Percentiles rank a stretch among this genome's conserved stretches.
These are phyloP conservation scores for Xylaria arbuscula DNA, from an alignment of 2,329 filamentous ascomycete species.

Conservation along the genomic window DNA sequence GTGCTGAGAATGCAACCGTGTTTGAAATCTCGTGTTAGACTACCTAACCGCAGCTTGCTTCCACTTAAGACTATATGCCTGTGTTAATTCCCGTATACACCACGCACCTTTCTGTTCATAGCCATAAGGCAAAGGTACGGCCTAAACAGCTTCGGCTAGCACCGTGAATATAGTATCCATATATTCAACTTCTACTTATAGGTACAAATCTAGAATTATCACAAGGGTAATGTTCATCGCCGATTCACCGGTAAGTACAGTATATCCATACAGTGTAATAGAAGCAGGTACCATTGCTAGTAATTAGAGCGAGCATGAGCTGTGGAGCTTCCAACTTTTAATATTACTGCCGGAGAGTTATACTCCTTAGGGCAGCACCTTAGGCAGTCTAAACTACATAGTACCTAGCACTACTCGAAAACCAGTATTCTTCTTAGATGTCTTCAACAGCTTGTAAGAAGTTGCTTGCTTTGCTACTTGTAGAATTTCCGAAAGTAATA, in stretches of 20 bases:
- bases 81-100: background rate
- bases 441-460: no score
- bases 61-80: conserved; percentile 5
- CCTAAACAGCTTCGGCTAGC: conserved; percentile 8
- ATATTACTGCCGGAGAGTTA: background rate
- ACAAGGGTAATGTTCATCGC: conserved; percentile 3
- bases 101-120: background rate
- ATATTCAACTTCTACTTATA: background rate
- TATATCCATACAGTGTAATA: background rate
- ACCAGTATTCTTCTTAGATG: no score
- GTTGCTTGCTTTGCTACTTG: no score
- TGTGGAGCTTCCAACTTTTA: conserved; percentile 1
- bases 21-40: conserved; percentile 34
- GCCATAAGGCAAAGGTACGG: background rate
- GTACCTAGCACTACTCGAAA: no score
- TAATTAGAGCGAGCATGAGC: background rate
- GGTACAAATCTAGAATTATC: background rate
- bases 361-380: background rate
- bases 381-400: no score
- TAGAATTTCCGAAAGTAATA: no score
- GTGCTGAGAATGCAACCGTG: conserved; percentile 23
- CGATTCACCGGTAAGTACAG: conserved; percentile 2
- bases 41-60: conserved; percentile 20
- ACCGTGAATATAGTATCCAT: background rate
- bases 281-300: background rate